Evolutionary conservation across 768 basidiomycete species (phyloP), one percentile per base, ranked within the genome.

Genomic region (Lentinula aciculospora): DNA sequence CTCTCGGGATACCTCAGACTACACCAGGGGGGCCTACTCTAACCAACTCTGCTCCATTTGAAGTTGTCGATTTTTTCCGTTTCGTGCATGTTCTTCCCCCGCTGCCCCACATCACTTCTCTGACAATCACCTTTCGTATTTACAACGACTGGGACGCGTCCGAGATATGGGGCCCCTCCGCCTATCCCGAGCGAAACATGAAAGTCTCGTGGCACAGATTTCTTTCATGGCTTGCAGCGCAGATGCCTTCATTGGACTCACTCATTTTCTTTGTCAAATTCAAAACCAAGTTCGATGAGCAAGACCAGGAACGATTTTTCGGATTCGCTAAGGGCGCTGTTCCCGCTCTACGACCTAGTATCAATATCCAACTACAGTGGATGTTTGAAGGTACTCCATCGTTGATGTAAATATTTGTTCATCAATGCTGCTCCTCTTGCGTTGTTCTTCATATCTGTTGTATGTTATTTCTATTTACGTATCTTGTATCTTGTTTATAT

Each of bases 251-350:
- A 8, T 46, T 56, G 39, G 21, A 19, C 27, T n/a, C 21, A 27
- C 42, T 56, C 12, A 28, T 44, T 56, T 56, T 56, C 28, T 42
- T 46, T 28, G 28, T 56, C 5, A 56, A 56, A 17, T 56, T 56
- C 40, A 56, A 56, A 40, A 44, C 42, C n/a, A 56, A 56, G 42
- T 56, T 56, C 37, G 17, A 45, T 10, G 54, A 56, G 8, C 12
- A n/a, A 27, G 54, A 56, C 12, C 21, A 40, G 8, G 44, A 46
- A 25, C 40, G 44, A 9, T 56, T 56, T 31, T 29, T 56, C 17
- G 54, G 21, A 13, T 15, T 56, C 42, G 42, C 32, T 6, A 46
- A 56, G 40, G 54, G 15, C 9, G 54, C 54, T 7, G 44, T 56
- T 4, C 39, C 54, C 17, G 17, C 54, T 42, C 19, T 56, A 25